A percentile compares a stretch with the other conserved stretches of the same genome.
These are phyloP conservation scores for Fusarium camptoceras DNA, from an alignment of 2,329 filamentous ascomycete species.

Conservation along the genomic window DNA sequence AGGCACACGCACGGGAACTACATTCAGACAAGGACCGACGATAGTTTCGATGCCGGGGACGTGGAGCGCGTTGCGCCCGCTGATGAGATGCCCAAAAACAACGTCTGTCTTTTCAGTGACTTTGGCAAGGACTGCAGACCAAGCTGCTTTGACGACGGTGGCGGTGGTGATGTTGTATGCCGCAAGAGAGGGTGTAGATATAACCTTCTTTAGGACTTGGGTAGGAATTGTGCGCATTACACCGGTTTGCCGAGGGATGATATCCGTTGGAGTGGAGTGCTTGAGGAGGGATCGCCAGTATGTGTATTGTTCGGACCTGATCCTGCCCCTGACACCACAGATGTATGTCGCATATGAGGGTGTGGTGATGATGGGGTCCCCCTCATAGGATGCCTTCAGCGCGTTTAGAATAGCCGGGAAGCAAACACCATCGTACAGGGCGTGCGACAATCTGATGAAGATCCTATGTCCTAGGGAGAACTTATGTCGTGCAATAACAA, in stretches of 20 bases:
- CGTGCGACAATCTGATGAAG: conserved; percentile 32
- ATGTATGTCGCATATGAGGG: conserved; percentile 21
- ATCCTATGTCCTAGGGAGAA: conserved; percentile 21
- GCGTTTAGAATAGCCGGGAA: conserved; percentile 25
- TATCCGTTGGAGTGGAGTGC: conserved; percentile 11
- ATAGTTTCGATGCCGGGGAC: conserved; percentile 26
- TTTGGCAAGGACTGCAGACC: conserved; percentile 55
- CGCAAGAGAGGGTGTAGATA: conserved; percentile 25
- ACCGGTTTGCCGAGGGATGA: not conserved
- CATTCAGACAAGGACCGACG: conserved; percentile 32
- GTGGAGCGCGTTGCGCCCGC: conserved; percentile 17
- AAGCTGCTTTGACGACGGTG: conserved; percentile 59
- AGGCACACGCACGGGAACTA: conserved; percentile 28
- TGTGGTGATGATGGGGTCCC: not conserved
- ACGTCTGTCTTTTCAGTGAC: conserved; percentile 49
- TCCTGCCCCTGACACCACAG: not conserved
- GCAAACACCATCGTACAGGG: conserved; percentile 30
- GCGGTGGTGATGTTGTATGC: conserved; percentile 46
- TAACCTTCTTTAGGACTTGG: not conserved
- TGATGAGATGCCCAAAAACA: conserved; percentile 36
- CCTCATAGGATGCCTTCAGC: conserved; percentile 20
- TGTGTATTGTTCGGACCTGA: not conserved
- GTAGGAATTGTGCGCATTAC: conserved; percentile 11
- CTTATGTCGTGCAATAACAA: conserved; percentile 13
- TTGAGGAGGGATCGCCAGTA: conserved; percentile 26